These are phyloP conservation scores for Fusarium sp. DNA, from an alignment of 2,329 filamentous ascomycete genomes.

Conservation along the genomic window DNA sequence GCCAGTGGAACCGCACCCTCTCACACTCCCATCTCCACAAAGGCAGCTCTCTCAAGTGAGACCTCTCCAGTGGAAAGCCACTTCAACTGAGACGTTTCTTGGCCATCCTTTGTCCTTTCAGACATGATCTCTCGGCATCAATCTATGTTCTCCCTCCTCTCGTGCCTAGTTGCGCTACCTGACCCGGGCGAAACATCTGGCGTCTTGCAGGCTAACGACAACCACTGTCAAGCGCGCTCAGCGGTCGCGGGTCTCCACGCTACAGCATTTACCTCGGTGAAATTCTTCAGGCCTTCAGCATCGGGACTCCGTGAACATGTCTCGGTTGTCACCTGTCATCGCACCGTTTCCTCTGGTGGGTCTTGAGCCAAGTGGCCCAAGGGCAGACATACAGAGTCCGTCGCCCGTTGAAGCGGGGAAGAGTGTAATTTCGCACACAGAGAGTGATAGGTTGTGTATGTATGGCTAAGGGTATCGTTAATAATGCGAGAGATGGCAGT, in stretches of 20 bases:
- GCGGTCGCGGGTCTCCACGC: slow-evolving; percentile 16
- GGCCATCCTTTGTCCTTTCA: slow-evolving; percentile 21
- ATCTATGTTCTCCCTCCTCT: slow-evolving; percentile 9
- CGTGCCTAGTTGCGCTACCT: slow-evolving; percentile 16
- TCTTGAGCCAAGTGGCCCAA: background rate
- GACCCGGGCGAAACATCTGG: slow-evolving; percentile 15
- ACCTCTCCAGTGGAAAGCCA: slow-evolving; percentile 16
- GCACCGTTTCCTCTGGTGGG: background rate
- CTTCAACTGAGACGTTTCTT: slow-evolving; percentile 27
- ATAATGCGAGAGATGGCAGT: slow-evolving; percentile 1
- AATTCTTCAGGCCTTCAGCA: background rate
- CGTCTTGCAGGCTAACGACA: background rate
- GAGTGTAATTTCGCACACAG: slow-evolving; percentile 13
- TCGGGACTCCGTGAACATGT: slow-evolving; percentile 16
- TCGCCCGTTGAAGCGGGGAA: slow-evolving; percentile 30
- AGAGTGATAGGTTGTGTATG: slow-evolving; percentile 14
- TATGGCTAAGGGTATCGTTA: slow-evolving; percentile 6
- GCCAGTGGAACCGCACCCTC: slow-evolving; percentile 7
- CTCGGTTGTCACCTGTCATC: slow-evolving; percentile 28
- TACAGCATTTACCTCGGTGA: background rate
- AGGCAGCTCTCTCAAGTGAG: slow-evolving; percentile 14
- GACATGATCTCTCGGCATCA: slow-evolving; percentile 31
- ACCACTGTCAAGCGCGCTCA: slow-evolving; percentile 6
- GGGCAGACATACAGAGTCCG: slow-evolving; percentile 13
- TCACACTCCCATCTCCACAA: slow-evolving; percentile 19